Conservation (phyloP, 352 stramenopile genomes). For the Globisporangium orthogonon region DNA sequence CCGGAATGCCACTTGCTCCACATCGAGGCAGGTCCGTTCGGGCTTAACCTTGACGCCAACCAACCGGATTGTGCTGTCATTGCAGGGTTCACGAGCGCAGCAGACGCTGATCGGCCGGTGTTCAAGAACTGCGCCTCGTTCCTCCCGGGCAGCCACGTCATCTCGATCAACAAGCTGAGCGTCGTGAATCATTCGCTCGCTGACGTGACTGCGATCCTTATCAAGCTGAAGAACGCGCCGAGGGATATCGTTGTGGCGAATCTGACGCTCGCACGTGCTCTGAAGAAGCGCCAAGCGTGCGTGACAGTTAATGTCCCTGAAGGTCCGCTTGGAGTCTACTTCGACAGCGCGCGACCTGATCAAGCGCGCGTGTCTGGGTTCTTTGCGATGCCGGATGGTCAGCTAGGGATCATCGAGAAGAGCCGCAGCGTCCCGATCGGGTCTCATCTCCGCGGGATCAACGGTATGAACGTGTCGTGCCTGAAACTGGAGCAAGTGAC, state of each 20-base stretch:
- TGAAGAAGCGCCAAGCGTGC: slow-evolving; percentile 12
- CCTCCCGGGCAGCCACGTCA: slow-evolving; percentile 43
- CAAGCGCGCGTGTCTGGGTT: slow-evolving; percentile 32
- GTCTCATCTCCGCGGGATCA: slow-evolving; percentile 34
- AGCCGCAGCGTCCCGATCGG: slow-evolving; percentile 27
- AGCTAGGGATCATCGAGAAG: slow-evolving; percentile 24
- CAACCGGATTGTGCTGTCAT: slow-evolving; percentile 26
- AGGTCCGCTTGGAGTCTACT: slow-evolving; percentile 41
- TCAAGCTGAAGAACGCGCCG: slow-evolving; percentile 28
- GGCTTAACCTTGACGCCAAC: slow-evolving; percentile 38
- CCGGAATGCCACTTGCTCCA: slow-evolving; percentile 39
- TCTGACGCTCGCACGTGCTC: slow-evolving; percentile 16
- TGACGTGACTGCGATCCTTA: slow-evolving; percentile 31
- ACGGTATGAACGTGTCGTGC: slow-evolving; percentile 50
- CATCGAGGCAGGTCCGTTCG: slow-evolving; percentile 36
- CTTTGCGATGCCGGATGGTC: slow-evolving; percentile 24
- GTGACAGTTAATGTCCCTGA: slow-evolving; percentile 21
- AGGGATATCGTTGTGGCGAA: slow-evolving; percentile 50
- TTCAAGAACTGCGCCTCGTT: slow-evolving; percentile 31
- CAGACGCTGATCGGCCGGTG: slow-evolving; percentile 26
- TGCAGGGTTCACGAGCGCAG: slow-evolving; percentile 31
- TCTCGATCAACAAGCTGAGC: slow-evolving; percentile 58
- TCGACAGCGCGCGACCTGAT: slow-evolving; percentile 25
- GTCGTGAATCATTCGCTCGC: slow-evolving; percentile 40
- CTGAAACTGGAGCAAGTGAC: slow-evolving; percentile 29